Evolutionary conservation across 192 early-diverging fungal genomes (phyloP).

Genomic region (Funneliformis geosporum): DNA sequence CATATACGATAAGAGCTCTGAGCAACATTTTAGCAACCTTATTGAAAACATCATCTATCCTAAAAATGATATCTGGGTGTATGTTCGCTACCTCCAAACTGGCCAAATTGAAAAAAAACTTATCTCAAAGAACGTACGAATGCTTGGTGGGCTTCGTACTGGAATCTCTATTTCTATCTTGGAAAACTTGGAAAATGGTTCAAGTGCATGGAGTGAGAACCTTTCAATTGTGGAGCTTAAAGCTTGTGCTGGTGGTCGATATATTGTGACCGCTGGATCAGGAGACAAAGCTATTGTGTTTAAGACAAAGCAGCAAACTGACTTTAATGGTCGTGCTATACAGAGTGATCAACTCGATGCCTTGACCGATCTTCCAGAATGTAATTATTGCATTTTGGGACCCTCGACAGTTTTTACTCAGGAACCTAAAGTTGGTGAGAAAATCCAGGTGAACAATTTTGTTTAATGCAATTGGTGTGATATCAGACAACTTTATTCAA

Average conservation of each 20-base stretch:
- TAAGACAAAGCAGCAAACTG: background rate
- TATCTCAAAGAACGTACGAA: slow-evolving; percentile 2
- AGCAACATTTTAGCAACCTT: background rate
- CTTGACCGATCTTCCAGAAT: background rate
- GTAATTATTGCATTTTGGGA: slow-evolving; percentile 19
- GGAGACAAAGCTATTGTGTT: background rate
- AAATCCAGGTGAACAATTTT: slow-evolving; percentile 27
- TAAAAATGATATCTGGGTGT: slow-evolving; percentile 11
- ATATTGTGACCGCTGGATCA: slow-evolving; percentile 29
- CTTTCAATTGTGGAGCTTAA: slow-evolving; percentile 22
- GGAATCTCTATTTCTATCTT: slow-evolving; percentile 4
- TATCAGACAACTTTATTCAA: background rate
- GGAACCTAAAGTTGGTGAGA: slow-evolving; percentile 29
- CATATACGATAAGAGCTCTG: background rate
- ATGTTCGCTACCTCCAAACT: slow-evolving; percentile 29
- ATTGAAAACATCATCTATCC: background rate
- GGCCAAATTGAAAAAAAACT: slow-evolving; percentile 24
- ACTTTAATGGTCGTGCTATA: slow-evolving; percentile 13
- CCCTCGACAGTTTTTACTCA: slow-evolving; percentile 20
- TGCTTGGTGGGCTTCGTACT: slow-evolving; percentile 13
- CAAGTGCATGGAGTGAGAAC: slow-evolving; percentile 16
- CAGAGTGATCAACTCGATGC: background rate
- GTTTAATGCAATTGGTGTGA: background rate
- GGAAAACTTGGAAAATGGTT: background rate
- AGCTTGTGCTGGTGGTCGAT: slow-evolving; percentile 26